Conservation (phyloP, 1,284 basidiomycete species). For the Ceratobasidium sp. region DNA sequence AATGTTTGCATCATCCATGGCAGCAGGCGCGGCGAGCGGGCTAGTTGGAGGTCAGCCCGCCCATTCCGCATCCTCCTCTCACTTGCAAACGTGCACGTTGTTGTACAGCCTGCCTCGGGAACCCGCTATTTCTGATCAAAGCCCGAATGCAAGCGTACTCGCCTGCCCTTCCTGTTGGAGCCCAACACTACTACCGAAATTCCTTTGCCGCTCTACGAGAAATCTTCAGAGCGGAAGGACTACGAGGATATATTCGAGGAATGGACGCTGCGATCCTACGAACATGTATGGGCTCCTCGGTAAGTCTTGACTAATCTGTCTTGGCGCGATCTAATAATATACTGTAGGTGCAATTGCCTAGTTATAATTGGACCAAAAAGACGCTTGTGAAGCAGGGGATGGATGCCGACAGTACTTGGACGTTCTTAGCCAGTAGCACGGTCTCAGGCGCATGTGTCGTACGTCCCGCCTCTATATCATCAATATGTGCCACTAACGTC, state of each 20-base stretch:
- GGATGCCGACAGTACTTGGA: slow-evolving; percentile 82
- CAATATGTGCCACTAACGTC: slow-evolving; percentile 46
- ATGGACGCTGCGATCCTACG: slow-evolving; percentile 94
- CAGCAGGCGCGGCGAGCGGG: slow-evolving; percentile 90
- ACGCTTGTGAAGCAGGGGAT: slow-evolving; percentile 76
- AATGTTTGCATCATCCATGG: slow-evolving; percentile 78
- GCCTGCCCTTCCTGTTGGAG: slow-evolving; percentile 91
- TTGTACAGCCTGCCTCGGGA: slow-evolving; percentile 86
- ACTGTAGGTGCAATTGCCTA: slow-evolving; percentile 88
- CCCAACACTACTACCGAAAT: slow-evolving; percentile 91
- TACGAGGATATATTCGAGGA: slow-evolving; percentile 87
- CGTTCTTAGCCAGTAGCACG: slow-evolving; percentile 88
- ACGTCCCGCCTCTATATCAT: slow-evolving; percentile 6
- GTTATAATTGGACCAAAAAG: slow-evolving; percentile 93
- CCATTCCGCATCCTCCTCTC: slow-evolving; percentile 23
- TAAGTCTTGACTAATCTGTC: slow-evolving; percentile 55
- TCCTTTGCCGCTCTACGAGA: slow-evolving; percentile 84
- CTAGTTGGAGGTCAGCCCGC: slow-evolving; percentile 83
- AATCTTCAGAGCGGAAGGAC: slow-evolving; percentile 83
- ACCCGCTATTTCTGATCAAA: slow-evolving; percentile 96
- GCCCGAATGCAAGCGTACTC: slow-evolving; percentile 98
- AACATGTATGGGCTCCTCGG: slow-evolving; percentile 94
- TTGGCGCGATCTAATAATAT: slow-evolving; percentile 10
- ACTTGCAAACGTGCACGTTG: neutral
- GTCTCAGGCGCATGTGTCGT: slow-evolving; percentile 94